Conservation (phyloP, 371 early-diverging fungal genomes). For the Choanephora cucurbitarum region DNA sequence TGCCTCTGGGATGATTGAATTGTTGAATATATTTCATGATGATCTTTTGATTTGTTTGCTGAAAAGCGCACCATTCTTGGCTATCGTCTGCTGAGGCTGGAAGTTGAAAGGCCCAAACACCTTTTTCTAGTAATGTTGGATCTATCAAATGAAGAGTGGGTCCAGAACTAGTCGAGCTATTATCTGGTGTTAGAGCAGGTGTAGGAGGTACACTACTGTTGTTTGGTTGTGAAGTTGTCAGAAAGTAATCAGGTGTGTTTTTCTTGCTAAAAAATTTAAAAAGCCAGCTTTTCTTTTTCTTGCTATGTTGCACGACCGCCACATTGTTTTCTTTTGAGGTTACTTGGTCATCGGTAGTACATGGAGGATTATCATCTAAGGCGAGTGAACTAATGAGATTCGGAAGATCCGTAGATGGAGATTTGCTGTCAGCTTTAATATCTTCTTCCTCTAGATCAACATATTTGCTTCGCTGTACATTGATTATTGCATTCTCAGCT, state of each 20-base stretch:
- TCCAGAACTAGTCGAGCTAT: background rate
- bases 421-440: background rate
- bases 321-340: background rate
- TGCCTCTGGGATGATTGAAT: background rate
- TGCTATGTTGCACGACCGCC: background rate
- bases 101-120: background rate
- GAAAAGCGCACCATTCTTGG: background rate
- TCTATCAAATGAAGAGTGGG: background rate
- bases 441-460: background rate
- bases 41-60: background rate
- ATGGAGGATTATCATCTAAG: background rate
- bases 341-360: background rate
- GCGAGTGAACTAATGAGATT: background rate
- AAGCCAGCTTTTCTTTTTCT: slow-evolving; percentile 1
- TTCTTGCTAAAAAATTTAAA: background rate
- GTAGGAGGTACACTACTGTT: background rate
- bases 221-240: background rate
- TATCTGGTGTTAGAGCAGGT: background rate
- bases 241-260: background rate
- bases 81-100: background rate
- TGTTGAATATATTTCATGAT: background rate
- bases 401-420: background rate
- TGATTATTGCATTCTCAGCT: slow-evolving; percentile 1
- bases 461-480: background rate
- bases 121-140: background rate